These are phyloP conservation scores for Globisporangium alternatum DNA, from an alignment of 352 stramenopile species.

Conservation along the genomic window DNA sequence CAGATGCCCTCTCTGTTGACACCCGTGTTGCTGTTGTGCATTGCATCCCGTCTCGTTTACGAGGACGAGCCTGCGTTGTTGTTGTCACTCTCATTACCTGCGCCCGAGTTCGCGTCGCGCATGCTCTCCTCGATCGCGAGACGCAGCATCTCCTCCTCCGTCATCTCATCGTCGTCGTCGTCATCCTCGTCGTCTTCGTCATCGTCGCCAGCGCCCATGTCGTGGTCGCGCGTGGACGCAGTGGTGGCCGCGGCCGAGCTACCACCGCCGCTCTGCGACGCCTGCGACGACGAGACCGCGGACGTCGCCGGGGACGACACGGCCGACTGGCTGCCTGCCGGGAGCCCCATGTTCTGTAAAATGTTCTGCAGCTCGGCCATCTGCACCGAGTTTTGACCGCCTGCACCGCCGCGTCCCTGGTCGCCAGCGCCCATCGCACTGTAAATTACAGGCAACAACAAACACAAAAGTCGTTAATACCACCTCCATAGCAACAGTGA, in stretches of 20 bases:
- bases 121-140: conserved; percentile 88
- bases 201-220: conserved; percentile 45
- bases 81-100: conserved; percentile 45
- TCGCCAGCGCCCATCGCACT: conserved; percentile 77
- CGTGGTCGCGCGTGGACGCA: conserved; percentile 73
- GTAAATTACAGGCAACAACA: background rate
- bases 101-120: conserved; percentile 62
- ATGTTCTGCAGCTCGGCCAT: conserved; percentile 88
- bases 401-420: conserved; percentile 44
- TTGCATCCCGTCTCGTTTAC: conserved; percentile 21
- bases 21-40: background rate
- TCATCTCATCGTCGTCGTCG: conserved; percentile 87
- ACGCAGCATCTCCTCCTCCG: conserved; percentile 81
- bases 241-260: conserved; percentile 71
- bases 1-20: background rate
- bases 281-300: conserved; percentile 72
- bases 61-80: conserved; percentile 46
- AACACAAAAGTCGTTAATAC: background rate
- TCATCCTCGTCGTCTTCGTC: conserved; percentile 72
- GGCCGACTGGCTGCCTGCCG: conserved; percentile 49
- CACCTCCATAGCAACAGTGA: background rate
- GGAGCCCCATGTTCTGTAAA: conserved; percentile 85
- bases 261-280: conserved; percentile 59
- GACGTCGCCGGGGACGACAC: conserved; percentile 73
- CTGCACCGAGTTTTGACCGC: conserved; percentile 54